Percentiles rank a stretch among this genome's conserved stretches.
These are phyloP conservation scores for Cadophora gregata DNA, from an alignment of 2,329 filamentous ascomycete species.

Conservation along the genomic window DNA sequence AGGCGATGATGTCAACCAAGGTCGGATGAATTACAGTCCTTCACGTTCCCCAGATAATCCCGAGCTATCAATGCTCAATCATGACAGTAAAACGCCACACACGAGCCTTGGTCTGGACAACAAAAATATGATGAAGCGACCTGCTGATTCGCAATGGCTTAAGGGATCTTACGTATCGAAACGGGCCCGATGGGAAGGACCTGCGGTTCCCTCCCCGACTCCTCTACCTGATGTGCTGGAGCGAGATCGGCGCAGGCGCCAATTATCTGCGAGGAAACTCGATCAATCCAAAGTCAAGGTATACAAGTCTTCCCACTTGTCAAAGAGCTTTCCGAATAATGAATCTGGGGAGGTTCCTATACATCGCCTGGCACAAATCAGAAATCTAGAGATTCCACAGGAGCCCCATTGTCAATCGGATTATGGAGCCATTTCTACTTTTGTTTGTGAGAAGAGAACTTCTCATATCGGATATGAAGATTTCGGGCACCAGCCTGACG, in stretches of 20 bases:
- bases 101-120: neutral
- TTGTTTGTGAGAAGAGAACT: neutral
- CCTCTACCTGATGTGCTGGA: slow-evolving; percentile 30
- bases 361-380: neutral
- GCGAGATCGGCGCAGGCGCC: slow-evolving; percentile 20
- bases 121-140: slow-evolving; percentile 30
- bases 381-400: neutral
- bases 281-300: neutral
- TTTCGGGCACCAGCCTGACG: slow-evolving; percentile 12
- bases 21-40: neutral
- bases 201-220: slow-evolving; percentile 39
- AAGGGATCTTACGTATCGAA: slow-evolving; percentile 42
- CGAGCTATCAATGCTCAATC: slow-evolving; percentile 24
- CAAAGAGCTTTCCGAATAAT: neutral
- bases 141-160: slow-evolving; percentile 39
- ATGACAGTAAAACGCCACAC: slow-evolving; percentile 12
- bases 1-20: neutral
- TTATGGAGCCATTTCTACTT: neutral
- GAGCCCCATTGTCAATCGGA: neutral
- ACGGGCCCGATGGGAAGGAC: slow-evolving; percentile 40
- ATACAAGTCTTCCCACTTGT: neutral
- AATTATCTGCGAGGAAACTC: slow-evolving; percentile 15
- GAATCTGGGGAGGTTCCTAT: neutral
- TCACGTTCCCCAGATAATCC: neutral
- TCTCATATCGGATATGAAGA: slow-evolving; percentile 4